Percentiles rank a stretch among this genome's conserved stretches.
phyloP scores from a whole-genome alignment of 805 yeast genomes.

The Lipomyces anomalus region DNA sequence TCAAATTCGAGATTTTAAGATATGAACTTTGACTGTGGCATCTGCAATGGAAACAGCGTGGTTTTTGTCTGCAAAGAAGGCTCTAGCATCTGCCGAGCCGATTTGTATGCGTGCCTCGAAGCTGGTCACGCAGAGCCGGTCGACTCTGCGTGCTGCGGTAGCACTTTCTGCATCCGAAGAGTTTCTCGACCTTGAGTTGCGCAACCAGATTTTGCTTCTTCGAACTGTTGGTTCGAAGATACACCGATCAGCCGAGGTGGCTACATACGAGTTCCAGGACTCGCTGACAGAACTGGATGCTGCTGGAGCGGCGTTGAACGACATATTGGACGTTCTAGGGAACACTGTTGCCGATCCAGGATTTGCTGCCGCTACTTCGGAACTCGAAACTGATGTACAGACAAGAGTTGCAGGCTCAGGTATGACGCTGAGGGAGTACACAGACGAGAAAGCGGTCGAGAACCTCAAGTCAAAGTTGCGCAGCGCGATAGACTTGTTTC shows the following conservation, averaged over 20 bases:
- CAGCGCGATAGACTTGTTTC: slow-evolving; percentile 35
- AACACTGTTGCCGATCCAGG: slow-evolving; percentile 36
- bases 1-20: too few relatives aligned
- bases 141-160: slow-evolving; percentile 39
- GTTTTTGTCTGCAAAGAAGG: slow-evolving; percentile 44
- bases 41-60: slow-evolving; percentile 32
- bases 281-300: slow-evolving; percentile 34
- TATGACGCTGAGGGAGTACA: slow-evolving; percentile 41
- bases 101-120: slow-evolving; percentile 49
- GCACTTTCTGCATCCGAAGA: slow-evolving; percentile 40
- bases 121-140: slow-evolving; percentile 36
- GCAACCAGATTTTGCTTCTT: slow-evolving; percentile 44
- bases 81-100: slow-evolving; percentile 45
- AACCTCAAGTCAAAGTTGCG: slow-evolving; percentile 30
- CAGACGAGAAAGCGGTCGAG: slow-evolving; percentile 40
- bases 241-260: slow-evolving; percentile 15
- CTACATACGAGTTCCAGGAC: slow-evolving; percentile 28
- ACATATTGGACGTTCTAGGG: slow-evolving; percentile 35
- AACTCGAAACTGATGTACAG: slow-evolving; percentile 4
- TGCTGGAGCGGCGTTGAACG: slow-evolving; percentile 32
- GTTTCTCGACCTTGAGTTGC: slow-evolving; percentile 43
- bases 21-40: too few relatives aligned
- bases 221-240: slow-evolving; percentile 29
- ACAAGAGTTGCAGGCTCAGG: slow-evolving; percentile 18
- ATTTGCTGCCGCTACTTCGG: slow-evolving; percentile 16